Percentiles rank a stretch among this genome's conserved stretches.
Evolutionary conservation across 176 grass and related monocot genomes (phyloP).

Genomic region (Guadua angustifolia): DNA sequence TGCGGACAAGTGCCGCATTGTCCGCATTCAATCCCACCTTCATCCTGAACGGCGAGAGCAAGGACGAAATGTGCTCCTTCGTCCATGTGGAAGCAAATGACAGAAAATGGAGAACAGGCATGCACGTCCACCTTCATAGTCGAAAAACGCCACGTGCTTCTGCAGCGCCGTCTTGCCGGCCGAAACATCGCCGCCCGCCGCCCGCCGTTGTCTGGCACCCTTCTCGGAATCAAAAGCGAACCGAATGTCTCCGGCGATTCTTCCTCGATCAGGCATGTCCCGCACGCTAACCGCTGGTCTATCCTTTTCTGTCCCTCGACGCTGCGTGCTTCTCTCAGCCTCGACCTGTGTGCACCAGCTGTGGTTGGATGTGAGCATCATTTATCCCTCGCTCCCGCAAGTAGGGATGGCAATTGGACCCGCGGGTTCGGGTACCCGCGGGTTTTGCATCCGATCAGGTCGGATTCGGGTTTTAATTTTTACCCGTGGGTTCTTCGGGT

Average conservation of each 20-base stretch:
- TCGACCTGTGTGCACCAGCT: not conserved
- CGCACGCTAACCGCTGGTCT: not conserved
- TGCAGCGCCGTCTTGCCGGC: conserved; percentile 60
- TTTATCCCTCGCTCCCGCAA: no score
- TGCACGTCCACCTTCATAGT: conserved; percentile 51
- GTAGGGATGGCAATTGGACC: no score
- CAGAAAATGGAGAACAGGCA: not conserved
- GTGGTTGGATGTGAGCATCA: not conserved
- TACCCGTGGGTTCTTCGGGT: no score
- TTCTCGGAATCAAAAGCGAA: not conserved
- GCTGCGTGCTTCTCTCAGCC: not conserved
- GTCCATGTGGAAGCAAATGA: not conserved
- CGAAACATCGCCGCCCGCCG: not conserved
- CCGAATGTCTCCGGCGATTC: not conserved
- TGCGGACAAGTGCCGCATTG: no score
- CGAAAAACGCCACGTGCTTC: conserved; percentile 82
- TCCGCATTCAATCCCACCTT: no score
- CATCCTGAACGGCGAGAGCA: no score
- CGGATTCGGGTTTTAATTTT: no score
- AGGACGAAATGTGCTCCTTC: not conserved
- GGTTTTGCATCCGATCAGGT: no score
- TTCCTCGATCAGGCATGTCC: not conserved
- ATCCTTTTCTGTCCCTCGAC: not conserved
- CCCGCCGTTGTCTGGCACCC: not conserved
- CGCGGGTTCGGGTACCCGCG: no score